These are phyloP conservation scores for Termitomyces sp. DNA, from an alignment of 768 basidiomycete species.

Conservation along the genomic window DNA sequence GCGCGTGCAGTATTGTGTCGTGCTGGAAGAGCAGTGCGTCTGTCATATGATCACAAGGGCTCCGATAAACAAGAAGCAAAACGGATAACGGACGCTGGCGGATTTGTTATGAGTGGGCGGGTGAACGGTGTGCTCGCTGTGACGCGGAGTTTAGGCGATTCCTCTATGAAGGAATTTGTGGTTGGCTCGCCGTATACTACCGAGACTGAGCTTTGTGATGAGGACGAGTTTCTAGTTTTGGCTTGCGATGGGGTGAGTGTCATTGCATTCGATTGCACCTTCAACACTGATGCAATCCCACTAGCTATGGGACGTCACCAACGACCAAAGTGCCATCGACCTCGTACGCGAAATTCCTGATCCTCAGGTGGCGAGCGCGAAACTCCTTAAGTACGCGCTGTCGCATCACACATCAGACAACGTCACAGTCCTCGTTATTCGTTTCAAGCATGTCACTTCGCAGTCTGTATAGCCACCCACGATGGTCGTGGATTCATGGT, in stretches of 20 bases:
- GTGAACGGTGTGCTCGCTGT: conserved; percentile 98
- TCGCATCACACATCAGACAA: conserved; percentile 92
- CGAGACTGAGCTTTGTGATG: conserved; percentile 87
- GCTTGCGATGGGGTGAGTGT: conserved; percentile 94
- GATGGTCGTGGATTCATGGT: neutral
- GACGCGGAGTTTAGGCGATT: conserved; percentile 93
- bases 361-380: conserved; percentile 78
- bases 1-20: conserved; percentile 93
- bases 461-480: conserved; percentile 17
- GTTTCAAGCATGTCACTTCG: conserved; percentile 56
- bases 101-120: conserved; percentile 97
- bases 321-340: conserved; percentile 89
- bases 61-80: conserved; percentile 97
- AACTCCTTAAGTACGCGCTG: conserved; percentile 80
- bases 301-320: conserved; percentile 95
- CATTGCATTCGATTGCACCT: neutral
- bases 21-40: conserved; percentile 82
- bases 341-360: conserved; percentile 71
- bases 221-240: conserved; percentile 92
- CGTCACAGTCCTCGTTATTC: conserved; percentile 86
- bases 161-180: conserved; percentile 99
- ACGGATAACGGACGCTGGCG: conserved; percentile 95
- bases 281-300: conserved; percentile 13
- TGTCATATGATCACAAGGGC: conserved; percentile 99
- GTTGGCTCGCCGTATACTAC: conserved; percentile 98